Evolutionary conservation across 345 rosid species (phyloP).

Genomic region (Gossypioides kirkii): DNA sequence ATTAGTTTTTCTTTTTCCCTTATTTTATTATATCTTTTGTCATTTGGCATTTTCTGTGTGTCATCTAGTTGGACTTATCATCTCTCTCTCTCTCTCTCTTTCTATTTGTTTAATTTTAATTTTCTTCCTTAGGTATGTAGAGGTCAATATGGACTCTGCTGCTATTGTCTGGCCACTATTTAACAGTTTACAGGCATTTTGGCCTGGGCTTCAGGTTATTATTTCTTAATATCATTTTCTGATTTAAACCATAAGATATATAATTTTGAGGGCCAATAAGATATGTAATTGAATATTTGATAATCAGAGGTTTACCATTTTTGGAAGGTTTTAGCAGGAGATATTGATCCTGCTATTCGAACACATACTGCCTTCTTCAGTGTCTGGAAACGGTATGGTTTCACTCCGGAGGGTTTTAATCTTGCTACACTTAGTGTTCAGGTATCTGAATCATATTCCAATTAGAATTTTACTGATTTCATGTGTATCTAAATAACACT

Average conservation of each 20-base stretch:
- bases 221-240: conserved; percentile 2
- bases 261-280: not conserved
- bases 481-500: not conserved
- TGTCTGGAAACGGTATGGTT: conserved; percentile 92
- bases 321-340: conserved; percentile 93
- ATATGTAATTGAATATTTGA: not conserved
- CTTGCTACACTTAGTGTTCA: conserved; percentile 74
- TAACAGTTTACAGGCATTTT: conserved; percentile 98
- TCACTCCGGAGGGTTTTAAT: conserved; percentile 95
- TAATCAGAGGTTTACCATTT: conserved; percentile 12
- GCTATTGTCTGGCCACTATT: conserved; percentile 94
- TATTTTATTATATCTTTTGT: not conserved
- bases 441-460: conserved; percentile 31
- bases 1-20: conserved; percentile 15
- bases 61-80: not conserved
- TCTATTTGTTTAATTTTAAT: conserved; percentile 10
- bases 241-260: not conserved
- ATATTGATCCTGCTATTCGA: conserved; percentile 89
- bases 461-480: conserved; percentile 1
- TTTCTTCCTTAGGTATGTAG: conserved; percentile 71
- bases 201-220: conserved; percentile 99
- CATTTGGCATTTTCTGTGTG: not conserved
- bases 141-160: conserved; percentile 98
- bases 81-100: not conserved
- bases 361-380: conserved; percentile 96